Conservation (phyloP, 495 filamentous ascomycete species). For the Hypoxylon intermedium region DNA sequence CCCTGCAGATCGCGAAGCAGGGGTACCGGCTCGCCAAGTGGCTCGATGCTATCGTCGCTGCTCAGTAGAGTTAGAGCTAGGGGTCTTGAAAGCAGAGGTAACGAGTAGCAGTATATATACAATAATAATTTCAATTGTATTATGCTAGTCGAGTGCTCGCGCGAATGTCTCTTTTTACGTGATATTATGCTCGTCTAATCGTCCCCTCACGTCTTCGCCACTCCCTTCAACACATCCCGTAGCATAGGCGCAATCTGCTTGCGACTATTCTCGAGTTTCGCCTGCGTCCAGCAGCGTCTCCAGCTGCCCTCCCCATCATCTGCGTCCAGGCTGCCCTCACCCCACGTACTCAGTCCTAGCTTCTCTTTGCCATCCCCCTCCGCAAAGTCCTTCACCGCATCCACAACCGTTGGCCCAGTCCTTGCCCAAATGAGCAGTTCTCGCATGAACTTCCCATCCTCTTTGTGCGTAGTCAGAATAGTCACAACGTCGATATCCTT, state of each 20-base stretch:
- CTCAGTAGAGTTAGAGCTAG: background rate
- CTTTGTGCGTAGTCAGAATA: slow-evolving; percentile 77
- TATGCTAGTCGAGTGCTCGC: no score
- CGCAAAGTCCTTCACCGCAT: slow-evolving; percentile 62
- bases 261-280: slow-evolving; percentile 70
- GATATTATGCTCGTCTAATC: background rate
- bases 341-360: slow-evolving; percentile 66
- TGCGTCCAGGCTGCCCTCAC: slow-evolving; percentile 52
- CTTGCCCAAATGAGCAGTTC: slow-evolving; percentile 77
- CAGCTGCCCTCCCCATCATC: slow-evolving; percentile 48
- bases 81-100: background rate
- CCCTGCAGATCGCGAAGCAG: slow-evolving; percentile 70
- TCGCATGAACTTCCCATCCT: slow-evolving; percentile 65
- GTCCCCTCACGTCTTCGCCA: slow-evolving; percentile 2
- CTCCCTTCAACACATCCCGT: slow-evolving; percentile 65
- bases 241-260: slow-evolving; percentile 91
- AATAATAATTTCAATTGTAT: background rate
- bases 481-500: slow-evolving; percentile 68
- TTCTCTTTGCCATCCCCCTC: slow-evolving; percentile 48
- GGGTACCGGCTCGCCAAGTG: slow-evolving; percentile 57
- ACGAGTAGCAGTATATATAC: no score
- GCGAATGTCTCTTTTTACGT: background rate
- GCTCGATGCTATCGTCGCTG: slow-evolving; percentile 44
- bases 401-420: slow-evolving; percentile 47
- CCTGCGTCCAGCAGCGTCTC: slow-evolving; percentile 72